Base-by-base conservation (phyloP, 1,139 yeast species). In the Kluyveromyces sp. region DNA sequence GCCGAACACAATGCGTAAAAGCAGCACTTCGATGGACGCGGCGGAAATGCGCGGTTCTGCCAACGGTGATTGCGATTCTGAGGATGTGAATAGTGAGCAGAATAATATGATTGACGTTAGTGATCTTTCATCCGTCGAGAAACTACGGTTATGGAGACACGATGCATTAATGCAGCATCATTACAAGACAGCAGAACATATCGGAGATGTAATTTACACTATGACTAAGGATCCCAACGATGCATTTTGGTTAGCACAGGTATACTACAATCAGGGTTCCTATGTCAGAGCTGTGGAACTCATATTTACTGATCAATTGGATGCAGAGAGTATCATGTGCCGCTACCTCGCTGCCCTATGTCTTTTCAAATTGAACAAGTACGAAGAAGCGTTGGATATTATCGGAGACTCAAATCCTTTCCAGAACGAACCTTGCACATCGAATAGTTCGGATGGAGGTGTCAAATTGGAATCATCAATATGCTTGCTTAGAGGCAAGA, bases 201-300 rank as follows among this genome's bases (percentile, higher is more conserved):
- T 94, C 33, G 98, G 97, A 8, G 96, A 92, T 67, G 92, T 90
- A 58, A 86, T 94, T 7, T 73, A 85, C 42, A 79, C 90, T 0
- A 68, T 90, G 49, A 69, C 74, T 2, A 75, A 78, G 51, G 97
- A 90, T 59, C 84, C 96, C 15, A 86, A 84, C 58, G 97, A 92
- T 64, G 97, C 97, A 10, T 90, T 89, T 64, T 92, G 97, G 97
- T 72, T 92, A 39, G 97, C 96, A 0, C 96, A 92, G 66, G 95
- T 86, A 2, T 82, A 84, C 61, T 87, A 81, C 64, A 53, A 63
- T 37, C 64, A 79, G 51, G 92, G 94, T 8, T 80, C 86, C 60
- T 89, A 79, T 62, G 75, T 83, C 36, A 72, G 97, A 39, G 97
- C 96, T 2, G 78, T 87, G 48, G 81, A 81, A 54, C 66, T 90